These are phyloP conservation scores for Penicillium freii DNA, from an alignment of 2,329 filamentous ascomycete species.

Conservation along the genomic window DNA sequence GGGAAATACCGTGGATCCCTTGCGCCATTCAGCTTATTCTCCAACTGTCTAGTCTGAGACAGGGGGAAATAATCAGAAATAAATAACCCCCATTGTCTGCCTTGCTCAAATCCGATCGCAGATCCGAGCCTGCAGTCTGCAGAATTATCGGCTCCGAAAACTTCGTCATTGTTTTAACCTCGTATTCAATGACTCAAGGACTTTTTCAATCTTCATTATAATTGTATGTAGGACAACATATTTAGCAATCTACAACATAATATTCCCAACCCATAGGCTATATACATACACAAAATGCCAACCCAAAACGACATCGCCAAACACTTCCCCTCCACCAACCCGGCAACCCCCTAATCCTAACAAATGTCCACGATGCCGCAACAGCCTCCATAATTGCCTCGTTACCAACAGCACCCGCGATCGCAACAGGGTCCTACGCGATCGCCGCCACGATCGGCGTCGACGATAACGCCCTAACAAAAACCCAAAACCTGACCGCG, in stretches of 20 bases:
- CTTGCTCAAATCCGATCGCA: conserved; percentile 3
- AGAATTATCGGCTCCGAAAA: background rate
- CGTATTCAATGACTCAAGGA: background rate
- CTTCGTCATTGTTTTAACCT: background rate
- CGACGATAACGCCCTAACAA: conserved; percentile 50
- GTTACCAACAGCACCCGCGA: conserved; percentile 35
- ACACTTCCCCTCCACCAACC: conserved; percentile 51
- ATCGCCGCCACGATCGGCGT: conserved; percentile 49
- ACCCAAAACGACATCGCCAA: conserved; percentile 10
- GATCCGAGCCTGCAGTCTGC: background rate
- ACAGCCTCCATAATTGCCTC: conserved; percentile 49
- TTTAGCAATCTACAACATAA: no score
- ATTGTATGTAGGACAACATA: no score
- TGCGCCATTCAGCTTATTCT: conserved; percentile 14
- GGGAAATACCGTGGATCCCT: conserved; percentile 19
- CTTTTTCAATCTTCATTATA: no score
- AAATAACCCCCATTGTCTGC: conserved; percentile 10
- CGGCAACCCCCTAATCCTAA: conserved; percentile 52
- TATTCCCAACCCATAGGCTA: background rate
- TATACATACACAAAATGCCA: background rate
- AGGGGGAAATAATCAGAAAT: conserved; percentile 4
- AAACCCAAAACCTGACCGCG: conserved; percentile 52
- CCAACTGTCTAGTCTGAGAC: conserved; percentile 18
- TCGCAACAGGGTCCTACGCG: conserved; percentile 54
- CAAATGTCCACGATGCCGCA: conserved; percentile 57